Conservation (phyloP, 108 stramenopile species). For the Skeletonema costatum region DNA sequence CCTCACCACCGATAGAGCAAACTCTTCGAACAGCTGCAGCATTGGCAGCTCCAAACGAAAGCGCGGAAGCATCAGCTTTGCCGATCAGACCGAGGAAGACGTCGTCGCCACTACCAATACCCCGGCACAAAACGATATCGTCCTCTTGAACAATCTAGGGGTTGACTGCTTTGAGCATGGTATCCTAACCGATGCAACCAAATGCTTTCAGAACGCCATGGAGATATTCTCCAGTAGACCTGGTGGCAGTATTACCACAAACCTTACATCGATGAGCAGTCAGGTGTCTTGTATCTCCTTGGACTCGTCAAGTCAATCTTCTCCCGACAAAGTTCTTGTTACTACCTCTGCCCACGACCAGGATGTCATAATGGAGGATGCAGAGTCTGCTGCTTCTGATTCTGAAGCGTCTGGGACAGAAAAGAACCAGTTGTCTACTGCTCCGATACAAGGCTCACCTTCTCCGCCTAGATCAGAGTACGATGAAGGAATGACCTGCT, state of each 20-base stretch:
- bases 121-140: not conserved
- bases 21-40: not conserved
- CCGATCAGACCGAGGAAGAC: not conserved
- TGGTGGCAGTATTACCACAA: not conserved
- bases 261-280: not conserved
- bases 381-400: not conserved
- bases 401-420: not conserved
- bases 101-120: not conserved
- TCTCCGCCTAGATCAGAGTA: slow-evolving; percentile 25
- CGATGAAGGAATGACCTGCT: slow-evolving; percentile 68
- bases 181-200: slow-evolving; percentile 1
- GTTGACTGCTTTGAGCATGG: slow-evolving; percentile 19
- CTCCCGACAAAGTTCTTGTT: not conserved
- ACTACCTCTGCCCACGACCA: not conserved
- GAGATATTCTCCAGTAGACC: not conserved
- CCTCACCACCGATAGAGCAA: not conserved
- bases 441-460: not conserved
- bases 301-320: not conserved
- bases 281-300: not conserved
- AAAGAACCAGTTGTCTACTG: not conserved
- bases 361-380: not conserved
- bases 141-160: slow-evolving; percentile 18
- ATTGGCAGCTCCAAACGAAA: not conserved
- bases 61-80: not conserved
- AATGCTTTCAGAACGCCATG: slow-evolving; percentile 22